phyloP scores from a whole-genome alignment of 768 basidiomycete genomes.

The Phanerodontia chrysosporium region DNA sequence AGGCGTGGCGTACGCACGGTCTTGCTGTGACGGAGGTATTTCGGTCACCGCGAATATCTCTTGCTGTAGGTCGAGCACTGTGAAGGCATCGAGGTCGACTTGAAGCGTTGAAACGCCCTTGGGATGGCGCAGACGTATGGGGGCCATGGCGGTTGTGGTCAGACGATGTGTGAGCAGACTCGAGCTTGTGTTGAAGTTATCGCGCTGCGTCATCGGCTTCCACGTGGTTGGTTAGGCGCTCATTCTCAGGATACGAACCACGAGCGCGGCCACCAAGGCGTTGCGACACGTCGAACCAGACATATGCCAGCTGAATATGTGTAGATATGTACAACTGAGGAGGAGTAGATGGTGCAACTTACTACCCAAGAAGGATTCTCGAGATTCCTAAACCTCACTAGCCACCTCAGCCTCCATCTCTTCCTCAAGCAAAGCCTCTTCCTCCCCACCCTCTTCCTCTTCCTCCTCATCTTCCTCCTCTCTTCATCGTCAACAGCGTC shows the following conservation, averaged over 20 bases:
- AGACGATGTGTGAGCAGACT: neutral
- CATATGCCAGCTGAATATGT: neutral
- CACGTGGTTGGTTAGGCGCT: neutral
- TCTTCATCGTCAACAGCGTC: conserved; percentile 5
- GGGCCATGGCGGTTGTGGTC: conserved; percentile 44
- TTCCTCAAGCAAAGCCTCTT: conserved; percentile 12
- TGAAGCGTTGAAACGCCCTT: conserved; percentile 78
- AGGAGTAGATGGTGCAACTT: neutral
- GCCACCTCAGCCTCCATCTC: neutral
- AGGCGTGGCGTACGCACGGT: conserved; percentile 46
- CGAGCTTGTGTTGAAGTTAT: too few relatives aligned
- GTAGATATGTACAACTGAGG: neutral
- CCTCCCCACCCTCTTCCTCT: conserved; percentile 15
- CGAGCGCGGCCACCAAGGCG: neutral
- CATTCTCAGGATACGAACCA: neutral
- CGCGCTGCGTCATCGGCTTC: neutral
- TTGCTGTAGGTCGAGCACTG: conserved; percentile 73
- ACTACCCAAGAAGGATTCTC: neutral
- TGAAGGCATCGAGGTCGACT: conserved; percentile 53
- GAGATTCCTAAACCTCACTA: neutral
- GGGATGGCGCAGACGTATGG: conserved; percentile 79
- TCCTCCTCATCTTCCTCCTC: conserved; percentile 15
- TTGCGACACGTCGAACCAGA: neutral
- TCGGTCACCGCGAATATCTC: conserved; percentile 62
- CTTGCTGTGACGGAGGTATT: conserved; percentile 75